Conservation (phyloP, 169 alveolate genomes). For the Condylostoma magnum region DNA sequence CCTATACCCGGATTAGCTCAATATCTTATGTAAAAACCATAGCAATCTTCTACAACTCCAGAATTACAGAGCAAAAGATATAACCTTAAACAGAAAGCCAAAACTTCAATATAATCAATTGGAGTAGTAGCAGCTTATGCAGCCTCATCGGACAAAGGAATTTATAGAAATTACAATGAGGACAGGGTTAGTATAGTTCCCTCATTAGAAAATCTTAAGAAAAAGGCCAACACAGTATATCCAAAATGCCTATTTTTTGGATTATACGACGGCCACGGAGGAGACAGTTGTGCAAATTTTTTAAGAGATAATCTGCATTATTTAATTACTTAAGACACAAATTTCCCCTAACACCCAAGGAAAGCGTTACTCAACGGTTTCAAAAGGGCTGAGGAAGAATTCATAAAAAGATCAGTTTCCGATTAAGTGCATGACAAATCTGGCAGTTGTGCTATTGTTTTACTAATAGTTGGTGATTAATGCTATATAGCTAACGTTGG, state of each 20-base stretch:
- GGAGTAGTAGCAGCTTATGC: constrained; percentile 75
- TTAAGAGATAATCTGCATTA: constrained; percentile 74
- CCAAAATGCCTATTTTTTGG: constrained; percentile 77
- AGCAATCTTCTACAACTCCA: no score
- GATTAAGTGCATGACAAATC: constrained; percentile 60
- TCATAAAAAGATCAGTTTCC: constrained; percentile 35
- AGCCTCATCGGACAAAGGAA: constrained; percentile 79
- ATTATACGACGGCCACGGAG: constrained; percentile 88
- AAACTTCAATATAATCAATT: constrained; percentile 53
- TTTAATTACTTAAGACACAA: constrained; percentile 45
- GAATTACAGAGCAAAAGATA: constrained; percentile 20
- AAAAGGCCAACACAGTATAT: constrained; percentile 54
- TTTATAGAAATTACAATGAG: constrained; percentile 83
- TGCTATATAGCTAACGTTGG: constrained; percentile 75
- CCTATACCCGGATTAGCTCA: no score
- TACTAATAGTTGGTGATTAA: constrained; percentile 61
- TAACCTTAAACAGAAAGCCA: no score
- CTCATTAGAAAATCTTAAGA: constrained; percentile 56
- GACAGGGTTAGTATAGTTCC: constrained; percentile 79
- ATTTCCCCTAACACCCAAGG: constrained; percentile 63
- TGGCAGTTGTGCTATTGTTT: constrained; percentile 83
- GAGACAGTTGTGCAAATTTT: constrained; percentile 73
- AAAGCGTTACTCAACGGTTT: constrained; percentile 63
- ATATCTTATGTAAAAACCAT: no score
- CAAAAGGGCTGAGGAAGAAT: constrained; percentile 59